phyloP scores from a whole-genome alignment of 2,329 filamentous ascomycete species.

The Penicillium palitans region DNA sequence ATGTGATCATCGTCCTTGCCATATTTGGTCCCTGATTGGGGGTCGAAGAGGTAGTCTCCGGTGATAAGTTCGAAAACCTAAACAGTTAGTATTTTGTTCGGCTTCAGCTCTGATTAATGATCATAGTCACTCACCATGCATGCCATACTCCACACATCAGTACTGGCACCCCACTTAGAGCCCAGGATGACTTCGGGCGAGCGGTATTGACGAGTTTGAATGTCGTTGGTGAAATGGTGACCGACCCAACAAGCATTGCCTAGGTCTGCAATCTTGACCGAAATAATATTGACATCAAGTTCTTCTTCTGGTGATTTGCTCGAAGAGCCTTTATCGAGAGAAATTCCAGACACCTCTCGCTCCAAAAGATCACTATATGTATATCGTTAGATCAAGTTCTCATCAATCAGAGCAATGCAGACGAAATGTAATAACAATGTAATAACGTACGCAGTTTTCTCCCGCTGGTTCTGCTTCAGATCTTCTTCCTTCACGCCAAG shows the following conservation, averaged over 20 bases:
- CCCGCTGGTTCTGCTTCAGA: slow-evolving; percentile 72
- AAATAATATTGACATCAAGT: slow-evolving; percentile 70
- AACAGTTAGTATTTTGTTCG: slow-evolving; percentile 5
- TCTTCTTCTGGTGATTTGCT: slow-evolving; percentile 30
- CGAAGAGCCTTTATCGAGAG: slow-evolving; percentile 71
- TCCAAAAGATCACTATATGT: slow-evolving; percentile 76
- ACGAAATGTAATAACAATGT: slow-evolving; percentile 34
- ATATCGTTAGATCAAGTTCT: slow-evolving; percentile 13
- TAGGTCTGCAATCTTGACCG: slow-evolving; percentile 97
- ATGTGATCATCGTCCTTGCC: slow-evolving; percentile 99
- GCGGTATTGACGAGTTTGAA: slow-evolving; percentile 94
- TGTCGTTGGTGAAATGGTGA: slow-evolving; percentile 99
- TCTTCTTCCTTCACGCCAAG: slow-evolving; percentile 60
- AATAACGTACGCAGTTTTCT: slow-evolving; percentile 87
- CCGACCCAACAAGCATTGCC: slow-evolving; percentile 99
- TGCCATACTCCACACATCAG: slow-evolving; percentile 99
- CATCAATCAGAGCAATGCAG: background rate
- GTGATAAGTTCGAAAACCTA: slow-evolving; percentile 97
- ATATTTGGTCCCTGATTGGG: slow-evolving; percentile 97
- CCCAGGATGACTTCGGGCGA: slow-evolving; percentile 97
- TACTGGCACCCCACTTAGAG: slow-evolving; percentile 98
- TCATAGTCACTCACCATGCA: slow-evolving; percentile 72
- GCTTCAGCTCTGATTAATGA: background rate
- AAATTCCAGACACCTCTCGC: slow-evolving; percentile 91
- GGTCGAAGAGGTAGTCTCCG: slow-evolving; percentile 97